Conservation (phyloP, 495 filamentous ascomycete genomes). For the Annulohypoxylon maeteangense region DNA sequence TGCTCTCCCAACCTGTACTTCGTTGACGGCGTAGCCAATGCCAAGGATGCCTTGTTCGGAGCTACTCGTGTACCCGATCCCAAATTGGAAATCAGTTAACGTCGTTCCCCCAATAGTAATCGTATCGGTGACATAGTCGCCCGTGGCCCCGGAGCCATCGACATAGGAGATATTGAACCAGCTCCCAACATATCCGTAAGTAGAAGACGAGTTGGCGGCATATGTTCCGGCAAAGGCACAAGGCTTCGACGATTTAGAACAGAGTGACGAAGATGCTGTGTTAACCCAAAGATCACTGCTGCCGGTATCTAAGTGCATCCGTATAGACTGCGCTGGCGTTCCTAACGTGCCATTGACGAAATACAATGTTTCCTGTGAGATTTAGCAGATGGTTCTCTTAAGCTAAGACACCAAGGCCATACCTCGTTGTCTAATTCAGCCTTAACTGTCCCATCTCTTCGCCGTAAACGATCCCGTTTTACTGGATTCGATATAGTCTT, state of each 20-base stretch:
- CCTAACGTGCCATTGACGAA: conserved; percentile 77
- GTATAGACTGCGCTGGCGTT: conserved; percentile 72
- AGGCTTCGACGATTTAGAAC: conserved; percentile 54
- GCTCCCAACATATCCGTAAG: conserved; percentile 77
- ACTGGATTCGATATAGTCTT: conserved; percentile 53
- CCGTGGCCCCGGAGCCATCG: conserved; percentile 81
- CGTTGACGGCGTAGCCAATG: conserved; percentile 87
- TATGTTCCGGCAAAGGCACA: conserved; percentile 74
- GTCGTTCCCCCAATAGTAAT: conserved; percentile 71
- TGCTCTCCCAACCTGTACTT: conserved; percentile 76
- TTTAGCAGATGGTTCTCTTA: conserved; percentile 12
- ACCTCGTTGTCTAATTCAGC: conserved; percentile 63
- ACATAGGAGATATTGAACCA: conserved; percentile 94
- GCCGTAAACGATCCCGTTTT: conserved; percentile 57
- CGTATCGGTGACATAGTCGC: conserved; percentile 87
- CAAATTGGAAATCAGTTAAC: conserved; percentile 80
- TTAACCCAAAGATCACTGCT: conserved; percentile 94
- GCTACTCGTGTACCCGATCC: conserved; percentile 79
- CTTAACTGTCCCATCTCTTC: conserved; percentile 52
- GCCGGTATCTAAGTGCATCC: conserved; percentile 80
- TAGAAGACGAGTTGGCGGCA: conserved; percentile 78
- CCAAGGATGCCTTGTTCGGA: conserved; percentile 86
- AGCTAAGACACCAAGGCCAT: conserved; percentile 21
- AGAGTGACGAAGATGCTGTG: conserved; percentile 70
- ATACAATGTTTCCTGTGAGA: conserved; percentile 69